Percentiles rank a stretch among this genome's conserved stretches.
Conservation (phyloP, 345 rosid genomes). For the Cardamine chenopodiifolia region DNA sequence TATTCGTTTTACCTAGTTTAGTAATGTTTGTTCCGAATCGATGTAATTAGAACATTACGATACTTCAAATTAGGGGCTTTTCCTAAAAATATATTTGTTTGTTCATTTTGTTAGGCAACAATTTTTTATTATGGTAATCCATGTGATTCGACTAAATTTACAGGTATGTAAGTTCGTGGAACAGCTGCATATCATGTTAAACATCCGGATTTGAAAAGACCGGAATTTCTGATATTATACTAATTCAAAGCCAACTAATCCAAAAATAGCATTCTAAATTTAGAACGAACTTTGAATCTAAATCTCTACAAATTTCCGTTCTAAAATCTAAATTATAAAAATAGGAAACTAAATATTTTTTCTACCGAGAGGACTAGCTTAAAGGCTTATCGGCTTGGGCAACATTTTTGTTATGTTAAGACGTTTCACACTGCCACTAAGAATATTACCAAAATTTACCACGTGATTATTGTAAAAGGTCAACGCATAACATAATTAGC, state of each 20-base stretch:
- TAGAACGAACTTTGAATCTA: no score
- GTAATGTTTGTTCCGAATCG: not conserved
- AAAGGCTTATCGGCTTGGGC: no score
- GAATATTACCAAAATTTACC: not conserved
- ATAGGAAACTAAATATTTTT: no score
- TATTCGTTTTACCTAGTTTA: not conserved
- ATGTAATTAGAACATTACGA: not conserved
- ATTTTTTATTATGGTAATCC: not conserved
- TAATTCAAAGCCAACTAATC: no score
- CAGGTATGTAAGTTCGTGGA: no score
- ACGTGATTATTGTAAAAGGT: slow-evolving; percentile 4
- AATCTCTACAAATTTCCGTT: no score
- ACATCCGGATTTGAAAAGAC: no score
- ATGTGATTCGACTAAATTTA: not conserved
- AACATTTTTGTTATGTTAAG: not conserved
- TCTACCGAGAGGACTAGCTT: no score
- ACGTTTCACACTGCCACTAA: not conserved
- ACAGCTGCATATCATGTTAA: no score
- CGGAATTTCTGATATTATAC: no score
- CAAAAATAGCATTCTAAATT: no score
- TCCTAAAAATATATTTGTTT: not conserved
- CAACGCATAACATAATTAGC: slow-evolving; percentile 30
- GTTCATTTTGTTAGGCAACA: not conserved
- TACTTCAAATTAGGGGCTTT: not conserved
- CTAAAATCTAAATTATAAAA: no score